These are phyloP conservation scores for Entomortierella beljakovae DNA, from an alignment of 192 early-diverging fungal species.

Conservation along the genomic window DNA sequence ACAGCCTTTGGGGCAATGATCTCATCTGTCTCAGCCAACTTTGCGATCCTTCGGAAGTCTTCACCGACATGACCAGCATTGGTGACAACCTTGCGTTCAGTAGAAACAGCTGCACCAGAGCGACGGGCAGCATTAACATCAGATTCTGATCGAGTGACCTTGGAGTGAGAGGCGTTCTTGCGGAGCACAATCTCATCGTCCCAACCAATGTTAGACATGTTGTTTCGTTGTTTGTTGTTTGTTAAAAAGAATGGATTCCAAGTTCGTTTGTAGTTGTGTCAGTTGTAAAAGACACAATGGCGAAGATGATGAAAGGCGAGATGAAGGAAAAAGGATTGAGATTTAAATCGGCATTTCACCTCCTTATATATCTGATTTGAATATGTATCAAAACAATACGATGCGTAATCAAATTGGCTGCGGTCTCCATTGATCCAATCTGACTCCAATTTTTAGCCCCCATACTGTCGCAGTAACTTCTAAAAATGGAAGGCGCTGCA, in stretches of 20 bases:
- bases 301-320: neutral
- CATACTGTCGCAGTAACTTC: too few relatives aligned
- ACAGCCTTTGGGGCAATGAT: constrained; percentile 77
- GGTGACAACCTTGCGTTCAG: constrained; percentile 78
- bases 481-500: neutral
- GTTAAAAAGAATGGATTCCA: neutral
- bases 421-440: constrained; percentile 6
- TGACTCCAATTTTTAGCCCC: neutral
- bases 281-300: neutral
- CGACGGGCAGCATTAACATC: constrained; percentile 83
- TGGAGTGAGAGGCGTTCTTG: constrained; percentile 73
- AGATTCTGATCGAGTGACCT: constrained; percentile 67
- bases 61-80: constrained; percentile 71
- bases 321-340: neutral
- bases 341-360: neutral
- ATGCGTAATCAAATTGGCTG: constrained; percentile 1
- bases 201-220: constrained; percentile 68
- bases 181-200: constrained; percentile 83
- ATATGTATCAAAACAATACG: too few relatives aligned
- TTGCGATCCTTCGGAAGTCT: constrained; percentile 83
- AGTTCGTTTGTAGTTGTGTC: neutral
- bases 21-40: constrained; percentile 90
- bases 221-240: neutral
- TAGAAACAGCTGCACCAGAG: constrained; percentile 73
- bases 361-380: too few relatives aligned